Conservation (phyloP, 108 stramenopile species). For the Cyclotella atomus region DNA sequence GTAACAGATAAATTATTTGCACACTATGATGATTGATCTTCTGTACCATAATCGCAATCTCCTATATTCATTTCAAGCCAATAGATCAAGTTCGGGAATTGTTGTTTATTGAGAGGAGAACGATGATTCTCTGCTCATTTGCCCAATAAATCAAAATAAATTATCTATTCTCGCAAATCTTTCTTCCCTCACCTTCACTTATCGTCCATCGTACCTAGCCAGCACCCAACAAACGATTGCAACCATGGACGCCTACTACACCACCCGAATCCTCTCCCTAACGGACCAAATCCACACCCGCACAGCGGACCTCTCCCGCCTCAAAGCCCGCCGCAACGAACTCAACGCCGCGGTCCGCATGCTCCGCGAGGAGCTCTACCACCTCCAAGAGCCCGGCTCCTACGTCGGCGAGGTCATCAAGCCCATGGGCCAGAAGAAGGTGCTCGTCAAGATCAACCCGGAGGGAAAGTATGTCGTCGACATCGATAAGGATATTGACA, state of each 20-base stretch:
- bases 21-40: no score
- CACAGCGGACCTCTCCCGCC: conserved; percentile 82
- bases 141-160: no score
- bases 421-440: conserved; percentile 98
- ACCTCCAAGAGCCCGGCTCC: conserved; percentile 97
- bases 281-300: conserved; percentile 76
- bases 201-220: neutral
- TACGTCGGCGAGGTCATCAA: conserved; percentile 99
- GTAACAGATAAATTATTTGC: no score
- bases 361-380: conserved; percentile 97
- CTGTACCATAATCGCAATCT: no score
- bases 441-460: conserved; percentile 97
- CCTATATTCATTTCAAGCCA: no score
- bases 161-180: neutral
- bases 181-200: neutral
- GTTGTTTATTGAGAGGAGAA: no score
- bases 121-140: no score
- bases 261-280: conserved; percentile 2
- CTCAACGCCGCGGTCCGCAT: conserved; percentile 96
- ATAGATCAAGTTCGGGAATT: no score
- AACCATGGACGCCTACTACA: conserved; percentile 19
- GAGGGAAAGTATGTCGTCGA: conserved; percentile 99
- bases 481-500: conserved; percentile 96
- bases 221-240: neutral
- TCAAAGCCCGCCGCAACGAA: conserved; percentile 98